These are phyloP conservation scores for Kluyveromyces sp. DNA, from an alignment of 1,139 yeast species.

Conservation along the genomic window DNA sequence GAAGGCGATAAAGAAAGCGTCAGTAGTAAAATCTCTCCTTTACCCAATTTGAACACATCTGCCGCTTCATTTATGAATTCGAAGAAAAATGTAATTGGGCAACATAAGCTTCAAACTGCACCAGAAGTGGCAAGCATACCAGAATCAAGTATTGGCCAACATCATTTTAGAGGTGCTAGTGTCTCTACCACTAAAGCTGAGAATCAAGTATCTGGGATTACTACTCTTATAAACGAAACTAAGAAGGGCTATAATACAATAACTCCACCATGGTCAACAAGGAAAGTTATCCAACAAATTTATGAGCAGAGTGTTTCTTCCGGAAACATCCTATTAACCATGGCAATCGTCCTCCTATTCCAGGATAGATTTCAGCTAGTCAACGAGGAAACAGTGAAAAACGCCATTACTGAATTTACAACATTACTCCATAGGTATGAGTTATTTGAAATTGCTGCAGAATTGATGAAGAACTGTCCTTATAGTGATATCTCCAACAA, in stretches of 20 bases:
- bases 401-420: slow-evolving; percentile 27
- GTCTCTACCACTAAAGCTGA: not conserved
- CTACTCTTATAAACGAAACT: not conserved
- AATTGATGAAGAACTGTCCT: slow-evolving; percentile 26
- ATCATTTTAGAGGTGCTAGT: not conserved
- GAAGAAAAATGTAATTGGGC: not conserved
- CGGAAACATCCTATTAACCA: slow-evolving; percentile 26
- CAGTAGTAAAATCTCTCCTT: slow-evolving; percentile 1
- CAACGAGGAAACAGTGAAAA: slow-evolving; percentile 20
- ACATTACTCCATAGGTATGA: slow-evolving; percentile 27
- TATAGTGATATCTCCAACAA: slow-evolving; percentile 27
- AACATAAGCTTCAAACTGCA: not conserved
- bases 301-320: slow-evolving; percentile 25
- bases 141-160: not conserved
- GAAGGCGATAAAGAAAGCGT: slow-evolving; percentile 8
- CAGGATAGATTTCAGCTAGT: slow-evolving; percentile 25
- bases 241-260: not conserved
- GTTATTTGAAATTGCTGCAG: slow-evolving; percentile 29
- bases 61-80: slow-evolving; percentile 1
- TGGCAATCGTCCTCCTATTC: slow-evolving; percentile 22
- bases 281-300: slow-evolving; percentile 21
- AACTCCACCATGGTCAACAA: slow-evolving; percentile 27
- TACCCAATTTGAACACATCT: slow-evolving; percentile 2
- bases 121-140: not conserved
- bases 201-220: slow-evolving; percentile 1